Evolutionary conservation across 441 rosid species (phyloP).

Genomic region (Melastoma candidum): DNA sequence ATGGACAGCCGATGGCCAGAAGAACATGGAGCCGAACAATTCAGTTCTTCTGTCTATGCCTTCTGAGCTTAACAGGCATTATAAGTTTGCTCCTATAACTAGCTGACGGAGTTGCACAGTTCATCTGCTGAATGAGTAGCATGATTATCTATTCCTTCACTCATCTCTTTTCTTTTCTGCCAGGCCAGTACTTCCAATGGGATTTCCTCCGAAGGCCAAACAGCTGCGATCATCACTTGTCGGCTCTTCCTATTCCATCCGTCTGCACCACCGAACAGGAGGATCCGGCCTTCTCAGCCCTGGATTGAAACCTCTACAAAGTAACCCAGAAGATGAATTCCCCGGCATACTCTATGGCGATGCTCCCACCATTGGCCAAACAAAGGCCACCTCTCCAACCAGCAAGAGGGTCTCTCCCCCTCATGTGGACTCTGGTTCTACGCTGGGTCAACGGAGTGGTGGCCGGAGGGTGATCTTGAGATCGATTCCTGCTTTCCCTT

Average conservation of each 20-base stretch:
- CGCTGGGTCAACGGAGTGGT: slow-evolving; percentile 9
- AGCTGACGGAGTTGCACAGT: no score
- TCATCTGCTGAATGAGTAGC: no score
- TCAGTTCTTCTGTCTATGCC: no score
- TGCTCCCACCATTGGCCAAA: not conserved
- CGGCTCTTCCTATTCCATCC: slow-evolving; percentile 7
- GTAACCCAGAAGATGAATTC: slow-evolving; percentile 21
- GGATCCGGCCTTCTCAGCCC: not conserved
- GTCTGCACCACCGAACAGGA: not conserved
- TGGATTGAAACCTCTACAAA: slow-evolving; percentile 11
- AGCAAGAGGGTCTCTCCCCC: slow-evolving; percentile 24
- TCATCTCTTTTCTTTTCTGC: no score
- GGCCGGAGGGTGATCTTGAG: slow-evolving; percentile 23
- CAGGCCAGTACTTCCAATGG: no score
- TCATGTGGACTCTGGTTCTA: slow-evolving; percentile 5
- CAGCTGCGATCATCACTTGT: not conserved
- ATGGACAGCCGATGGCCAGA: no score
- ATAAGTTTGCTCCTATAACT: no score
- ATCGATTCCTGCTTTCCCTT: slow-evolving; percentile 20
- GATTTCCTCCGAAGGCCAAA: no score
- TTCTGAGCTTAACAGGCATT: no score
- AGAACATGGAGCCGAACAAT: no score
- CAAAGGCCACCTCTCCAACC: slow-evolving; percentile 18
- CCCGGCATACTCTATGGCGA: slow-evolving; percentile 15
- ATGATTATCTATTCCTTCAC: no score